Evolutionary conservation across 495 filamentous ascomycete genomes (phyloP), one percentile per base, ranked within the genome.

Genomic region (Penicillium soppii): DNA sequence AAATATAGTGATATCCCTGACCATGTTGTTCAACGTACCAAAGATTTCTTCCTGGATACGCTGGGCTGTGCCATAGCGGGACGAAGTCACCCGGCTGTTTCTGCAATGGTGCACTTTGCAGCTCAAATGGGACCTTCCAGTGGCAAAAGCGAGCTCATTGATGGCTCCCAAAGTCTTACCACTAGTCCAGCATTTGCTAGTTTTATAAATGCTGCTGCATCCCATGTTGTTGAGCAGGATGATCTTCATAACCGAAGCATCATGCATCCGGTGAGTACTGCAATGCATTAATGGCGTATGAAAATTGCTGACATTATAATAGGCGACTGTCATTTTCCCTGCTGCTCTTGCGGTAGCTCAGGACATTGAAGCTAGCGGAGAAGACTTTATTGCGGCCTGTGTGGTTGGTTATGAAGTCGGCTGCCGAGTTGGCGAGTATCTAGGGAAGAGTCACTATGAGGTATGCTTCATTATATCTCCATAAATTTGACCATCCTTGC

Each of bases 161-260:
- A 70, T 55, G 59, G 61, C 5, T 42, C 54, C 5, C 42, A 63
- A 26, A 48, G 26, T 7, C 51, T 61, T 19, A 57, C 50, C 0
- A 67, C 56, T 7, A 67, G 58, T 23, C 57, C 68, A 0, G 68
- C 66, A 21, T 71, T 71, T 56, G 68, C 68, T 22, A 62, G 59
- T 50, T 26, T 71, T 36, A 51, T 71, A 2, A 71, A 71, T 43
- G 68, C 56, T n/a, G 68, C 63, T 22, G 52, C 68, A 10, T 63
- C 66, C 2, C 68, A 71, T 59, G 68, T 71, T 0, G 68, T 71
- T 12, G 68, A 71, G 46, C 68, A 71, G 38, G 68, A 71, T 59
- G 68, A 71, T 55, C 58, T 71, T 38, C 68, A 71, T 45, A 71
- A 69, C 51, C 49, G 64, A 8, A 71, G 68, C 49, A 71, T 71